Evolutionary conservation across 2,329 filamentous ascomycete genomes (phyloP).

Genomic region (Fusarium penzigii): DNA sequence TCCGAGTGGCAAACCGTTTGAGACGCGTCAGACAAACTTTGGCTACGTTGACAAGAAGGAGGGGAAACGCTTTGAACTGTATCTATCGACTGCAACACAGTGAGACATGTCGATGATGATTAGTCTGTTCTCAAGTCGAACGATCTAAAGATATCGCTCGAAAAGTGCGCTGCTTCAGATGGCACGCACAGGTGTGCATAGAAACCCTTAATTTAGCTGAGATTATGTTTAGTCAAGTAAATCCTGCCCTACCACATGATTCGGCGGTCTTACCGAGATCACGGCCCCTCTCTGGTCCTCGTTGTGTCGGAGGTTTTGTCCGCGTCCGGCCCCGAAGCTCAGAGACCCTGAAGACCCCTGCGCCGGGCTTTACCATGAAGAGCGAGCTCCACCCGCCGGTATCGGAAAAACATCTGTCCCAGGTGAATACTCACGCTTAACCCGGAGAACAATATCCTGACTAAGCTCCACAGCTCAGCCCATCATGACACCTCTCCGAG

Average conservation of each 20-base stretch:
- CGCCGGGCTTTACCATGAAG: conserved; percentile 4
- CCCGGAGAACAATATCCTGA: conserved; percentile 7
- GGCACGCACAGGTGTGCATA: background rate
- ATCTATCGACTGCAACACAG: background rate
- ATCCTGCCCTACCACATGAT: background rate
- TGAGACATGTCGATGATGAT: background rate
- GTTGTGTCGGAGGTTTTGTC: conserved; percentile 14
- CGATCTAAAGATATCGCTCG: no score
- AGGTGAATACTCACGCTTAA: background rate
- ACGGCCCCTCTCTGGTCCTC: conserved; percentile 17
- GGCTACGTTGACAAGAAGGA: background rate
- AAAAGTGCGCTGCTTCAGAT: no score
- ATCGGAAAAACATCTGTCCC: conserved; percentile 27
- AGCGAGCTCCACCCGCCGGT: conserved; percentile 7
- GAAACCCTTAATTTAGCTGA: conserved; percentile 8
- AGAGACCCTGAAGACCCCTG: conserved; percentile 13
- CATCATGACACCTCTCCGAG: conserved; percentile 34
- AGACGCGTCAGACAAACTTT: background rate
- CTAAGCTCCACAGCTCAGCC: conserved; percentile 23
- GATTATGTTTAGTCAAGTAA: conserved; percentile 15
- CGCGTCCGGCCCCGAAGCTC: conserved; percentile 7
- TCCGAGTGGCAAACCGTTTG: background rate
- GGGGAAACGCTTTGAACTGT: no score
- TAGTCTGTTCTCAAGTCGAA: background rate
- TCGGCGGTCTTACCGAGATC: conserved; percentile 17